phyloP scores from a whole-genome alignment of 2,329 filamentous ascomycete genomes.

The Monosporascus ibericus region DNA sequence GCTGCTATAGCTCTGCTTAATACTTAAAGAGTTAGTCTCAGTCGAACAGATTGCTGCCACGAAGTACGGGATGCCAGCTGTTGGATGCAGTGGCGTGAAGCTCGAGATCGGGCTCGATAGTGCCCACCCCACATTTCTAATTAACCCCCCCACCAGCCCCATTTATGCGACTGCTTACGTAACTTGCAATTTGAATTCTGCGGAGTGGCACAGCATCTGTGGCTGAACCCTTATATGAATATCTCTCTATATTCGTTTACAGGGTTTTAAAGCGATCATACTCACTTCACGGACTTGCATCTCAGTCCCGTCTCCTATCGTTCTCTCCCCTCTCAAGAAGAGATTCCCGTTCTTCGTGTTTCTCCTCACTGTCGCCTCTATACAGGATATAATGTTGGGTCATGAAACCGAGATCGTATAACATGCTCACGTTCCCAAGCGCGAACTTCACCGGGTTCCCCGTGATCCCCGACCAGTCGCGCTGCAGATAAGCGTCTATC shows the following conservation, averaged over 20 bases:
- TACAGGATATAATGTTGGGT: constrained; percentile 85
- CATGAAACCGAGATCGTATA: constrained; percentile 84
- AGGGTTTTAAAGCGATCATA: neutral
- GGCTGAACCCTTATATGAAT: neutral
- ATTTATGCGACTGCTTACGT: neutral
- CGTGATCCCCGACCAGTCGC: constrained; percentile 83
- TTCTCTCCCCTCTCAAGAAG: constrained; percentile 28
- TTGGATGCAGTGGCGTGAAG: constrained; percentile 11
- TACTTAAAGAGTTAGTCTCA: neutral
- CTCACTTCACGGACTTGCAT: neutral
- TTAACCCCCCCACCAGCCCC: neutral
- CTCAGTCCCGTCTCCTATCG: constrained; percentile 26
- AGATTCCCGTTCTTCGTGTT: constrained; percentile 29
- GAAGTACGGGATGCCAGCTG: neutral
- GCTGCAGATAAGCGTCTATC: constrained; percentile 78
- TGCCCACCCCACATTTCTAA: neutral
- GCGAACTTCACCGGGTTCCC: constrained; percentile 90
- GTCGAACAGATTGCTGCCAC: too few species aligned
- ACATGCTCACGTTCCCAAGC: constrained; percentile 76
- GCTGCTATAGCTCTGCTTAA: neutral
- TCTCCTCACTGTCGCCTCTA: constrained; percentile 21
- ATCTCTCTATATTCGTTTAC: neutral
- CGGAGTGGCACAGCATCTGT: neutral
- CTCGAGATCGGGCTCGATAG: neutral
- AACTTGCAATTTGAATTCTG: neutral